These are phyloP conservation scores for Corrigiola litoralis DNA, from an alignment of 179 eudicot species.

Conservation along the genomic window DNA sequence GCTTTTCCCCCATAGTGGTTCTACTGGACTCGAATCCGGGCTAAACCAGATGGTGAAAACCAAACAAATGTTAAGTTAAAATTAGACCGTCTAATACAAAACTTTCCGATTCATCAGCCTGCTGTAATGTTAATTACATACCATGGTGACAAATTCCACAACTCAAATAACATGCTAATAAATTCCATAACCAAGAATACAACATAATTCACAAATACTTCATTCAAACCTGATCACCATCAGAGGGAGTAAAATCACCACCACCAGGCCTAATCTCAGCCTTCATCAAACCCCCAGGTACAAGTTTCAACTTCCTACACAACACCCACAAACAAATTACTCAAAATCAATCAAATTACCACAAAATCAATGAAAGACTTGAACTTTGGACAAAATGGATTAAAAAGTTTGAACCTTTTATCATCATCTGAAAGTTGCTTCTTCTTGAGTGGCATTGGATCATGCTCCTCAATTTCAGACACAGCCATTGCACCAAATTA, in stretches of 20 bases:
- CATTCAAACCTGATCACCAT: constrained; percentile 98
- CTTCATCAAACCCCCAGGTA: constrained; percentile 84
- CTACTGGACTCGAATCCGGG: too few relatives aligned
- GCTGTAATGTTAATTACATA: too few relatives aligned
- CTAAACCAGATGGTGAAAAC: too few relatives aligned
- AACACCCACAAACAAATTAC: background rate
- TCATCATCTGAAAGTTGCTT: constrained; percentile 58
- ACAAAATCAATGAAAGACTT: background rate
- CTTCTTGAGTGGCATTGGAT: constrained; percentile 44
- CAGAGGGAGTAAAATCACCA: constrained; percentile 63
- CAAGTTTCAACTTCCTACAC: constrained; percentile 77
- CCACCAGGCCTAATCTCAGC: constrained; percentile 84
- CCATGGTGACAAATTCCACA: too few relatives aligned
- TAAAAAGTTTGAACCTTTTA: constrained; percentile 40
- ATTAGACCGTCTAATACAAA: too few relatives aligned
- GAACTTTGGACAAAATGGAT: background rate
- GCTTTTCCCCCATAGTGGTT: too few relatives aligned
- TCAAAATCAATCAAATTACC: background rate
- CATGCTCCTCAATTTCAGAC: constrained; percentile 38
- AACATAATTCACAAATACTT: too few relatives aligned
- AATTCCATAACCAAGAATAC: too few relatives aligned
- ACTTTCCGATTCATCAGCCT: too few relatives aligned
- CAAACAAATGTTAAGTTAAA: too few relatives aligned
- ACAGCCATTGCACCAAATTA: constrained; percentile 44
- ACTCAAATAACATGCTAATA: too few relatives aligned